Evolutionary conservation across 345 rosid species (phyloP).

Genomic region (Stellera chamaejasme): DNA sequence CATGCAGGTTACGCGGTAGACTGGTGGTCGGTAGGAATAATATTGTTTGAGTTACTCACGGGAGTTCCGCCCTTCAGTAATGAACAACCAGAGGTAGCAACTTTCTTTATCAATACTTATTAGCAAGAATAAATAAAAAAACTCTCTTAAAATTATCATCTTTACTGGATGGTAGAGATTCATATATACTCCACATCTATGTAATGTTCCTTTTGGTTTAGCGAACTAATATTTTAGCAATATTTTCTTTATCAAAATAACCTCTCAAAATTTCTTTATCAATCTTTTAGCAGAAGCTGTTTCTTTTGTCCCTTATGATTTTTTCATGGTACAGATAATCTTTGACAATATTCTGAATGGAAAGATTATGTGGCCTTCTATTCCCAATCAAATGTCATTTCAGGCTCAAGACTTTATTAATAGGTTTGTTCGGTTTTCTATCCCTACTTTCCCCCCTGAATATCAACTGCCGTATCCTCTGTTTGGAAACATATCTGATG

Average conservation of each 20-base stretch:
- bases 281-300: constrained; percentile 1
- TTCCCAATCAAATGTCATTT: constrained; percentile 58
- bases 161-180: neutral
- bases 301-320: constrained; percentile 9
- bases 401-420: constrained; percentile 78
- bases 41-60: constrained; percentile 64
- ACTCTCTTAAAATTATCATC: neutral
- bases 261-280: too few relatives aligned
- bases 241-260: too few relatives aligned
- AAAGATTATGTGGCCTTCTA: constrained; percentile 72
- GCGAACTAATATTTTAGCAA: too few relatives aligned
- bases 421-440: constrained; percentile 37
- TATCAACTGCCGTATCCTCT: neutral
- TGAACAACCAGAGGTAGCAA: constrained; percentile 55
- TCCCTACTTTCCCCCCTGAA: too few relatives aligned
- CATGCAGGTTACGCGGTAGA: constrained; percentile 69
- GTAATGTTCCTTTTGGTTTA: constrained; percentile 1
- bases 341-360: constrained; percentile 75
- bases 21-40: constrained; percentile 94
- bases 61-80: constrained; percentile 85
- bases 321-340: constrained; percentile 42
- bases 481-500: neutral
- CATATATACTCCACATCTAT: constrained; percentile 7
- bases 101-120: constrained; percentile 5
- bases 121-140: neutral